A percentile compares a stretch with the other conserved stretches of the same genome.
phyloP scores from a whole-genome alignment of 768 basidiomycete species.

The Leccinum subtestaceum region DNA sequence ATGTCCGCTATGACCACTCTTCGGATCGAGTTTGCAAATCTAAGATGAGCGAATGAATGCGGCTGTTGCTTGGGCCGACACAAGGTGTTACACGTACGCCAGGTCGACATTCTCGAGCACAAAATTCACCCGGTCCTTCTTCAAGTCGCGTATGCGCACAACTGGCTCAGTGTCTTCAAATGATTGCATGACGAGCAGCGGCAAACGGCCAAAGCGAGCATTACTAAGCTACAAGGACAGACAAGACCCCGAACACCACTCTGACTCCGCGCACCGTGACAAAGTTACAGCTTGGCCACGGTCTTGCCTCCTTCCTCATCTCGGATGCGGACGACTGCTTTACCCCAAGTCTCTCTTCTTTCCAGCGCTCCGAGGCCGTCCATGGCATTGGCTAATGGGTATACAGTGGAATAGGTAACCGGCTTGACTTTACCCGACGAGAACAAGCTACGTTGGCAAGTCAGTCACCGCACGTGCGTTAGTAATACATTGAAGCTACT shows the following conservation, averaged over 20 bases:
- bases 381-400: conserved; percentile 60
- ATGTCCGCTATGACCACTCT: conserved; percentile 96
- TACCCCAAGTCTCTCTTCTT: conserved; percentile 88
- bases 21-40: conserved; percentile 92
- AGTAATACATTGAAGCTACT: conserved; percentile 18
- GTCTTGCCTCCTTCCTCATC: conserved; percentile 39
- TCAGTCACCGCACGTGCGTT: conserved; percentile 2
- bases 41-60: conserved; percentile 31
- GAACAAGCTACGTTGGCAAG: conserved; percentile 51
- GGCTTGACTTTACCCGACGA: conserved; percentile 62
- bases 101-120: conserved; percentile 95
- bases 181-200: conserved; percentile 30
- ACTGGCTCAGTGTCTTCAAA: conserved; percentile 53
- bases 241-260: conserved; percentile 24
- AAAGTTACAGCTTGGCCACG: conserved; percentile 41
- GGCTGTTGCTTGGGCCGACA: not conserved
- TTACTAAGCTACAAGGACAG: conserved; percentile 1
- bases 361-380: conserved; percentile 78
- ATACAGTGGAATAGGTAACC: conserved; percentile 66
- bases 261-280: too few species aligned
- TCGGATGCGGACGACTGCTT: conserved; percentile 67
- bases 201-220: not conserved
- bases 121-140: conserved; percentile 85
- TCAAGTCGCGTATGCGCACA: conserved; percentile 81
- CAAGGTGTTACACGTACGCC: conserved; percentile 55